These are phyloP conservation scores for Beauveria sp. DNA, from an alignment of 2,329 filamentous ascomycete species.

Conservation along the genomic window DNA sequence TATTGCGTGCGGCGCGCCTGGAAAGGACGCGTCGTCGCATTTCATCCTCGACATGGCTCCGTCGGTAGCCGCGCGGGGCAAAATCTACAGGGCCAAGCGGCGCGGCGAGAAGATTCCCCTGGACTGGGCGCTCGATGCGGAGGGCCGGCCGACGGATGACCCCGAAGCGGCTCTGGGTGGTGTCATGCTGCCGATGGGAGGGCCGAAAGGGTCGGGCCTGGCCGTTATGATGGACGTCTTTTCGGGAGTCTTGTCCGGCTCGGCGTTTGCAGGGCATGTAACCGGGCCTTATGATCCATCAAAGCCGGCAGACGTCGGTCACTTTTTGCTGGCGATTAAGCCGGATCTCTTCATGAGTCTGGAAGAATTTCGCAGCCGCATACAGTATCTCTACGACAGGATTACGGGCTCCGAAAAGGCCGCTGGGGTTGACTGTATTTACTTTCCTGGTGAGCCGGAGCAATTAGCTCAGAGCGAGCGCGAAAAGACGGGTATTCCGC, in stretches of 20 bases:
- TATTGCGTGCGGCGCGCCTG: conserved; percentile 69
- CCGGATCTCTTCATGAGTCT: conserved; percentile 66
- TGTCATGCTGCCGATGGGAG: conserved; percentile 81
- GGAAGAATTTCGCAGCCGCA: conserved; percentile 59
- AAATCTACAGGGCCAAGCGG: conserved; percentile 63
- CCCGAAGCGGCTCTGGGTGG: conserved; percentile 63
- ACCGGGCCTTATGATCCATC: conserved; percentile 69
- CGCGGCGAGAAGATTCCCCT: conserved; percentile 61
- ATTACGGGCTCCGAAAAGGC: conserved; percentile 48
- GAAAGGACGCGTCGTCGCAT: conserved; percentile 36
- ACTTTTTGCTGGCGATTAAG: conserved; percentile 66
- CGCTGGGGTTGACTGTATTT: conserved; percentile 49
- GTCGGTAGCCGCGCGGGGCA: conserved; percentile 61
- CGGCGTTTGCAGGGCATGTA: conserved; percentile 71
- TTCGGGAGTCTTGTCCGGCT: conserved; percentile 68
- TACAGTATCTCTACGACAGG: conserved; percentile 46
- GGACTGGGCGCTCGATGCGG: conserved; percentile 68
- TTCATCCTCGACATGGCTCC: conserved; percentile 76
- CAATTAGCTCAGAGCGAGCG: conserved; percentile 45
- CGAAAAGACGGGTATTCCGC: conserved; percentile 48
- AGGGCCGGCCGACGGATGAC: conserved; percentile 64
- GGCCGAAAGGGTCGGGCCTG: conserved; percentile 71
- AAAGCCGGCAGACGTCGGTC: conserved; percentile 62
- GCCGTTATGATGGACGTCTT: conserved; percentile 88
- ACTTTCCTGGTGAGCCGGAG: conserved; percentile 57